Conservation (phyloP, 2,329 filamentous ascomycete species). For the Mycosphaerella sp. region DNA sequence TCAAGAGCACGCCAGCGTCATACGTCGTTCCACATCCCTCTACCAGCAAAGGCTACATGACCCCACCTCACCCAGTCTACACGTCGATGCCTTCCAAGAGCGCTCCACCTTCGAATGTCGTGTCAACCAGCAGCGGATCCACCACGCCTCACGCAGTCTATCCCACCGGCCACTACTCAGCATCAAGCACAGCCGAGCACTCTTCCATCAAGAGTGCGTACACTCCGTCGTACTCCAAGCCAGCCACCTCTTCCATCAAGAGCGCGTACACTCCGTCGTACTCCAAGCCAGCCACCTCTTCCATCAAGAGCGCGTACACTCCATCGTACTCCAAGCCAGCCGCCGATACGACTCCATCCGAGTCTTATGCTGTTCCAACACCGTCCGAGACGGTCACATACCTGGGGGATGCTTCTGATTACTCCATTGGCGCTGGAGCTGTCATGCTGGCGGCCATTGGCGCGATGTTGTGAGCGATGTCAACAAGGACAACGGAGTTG, state of each 20-base stretch:
- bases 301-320: background rate
- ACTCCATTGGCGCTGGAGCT: constrained; percentile 1
- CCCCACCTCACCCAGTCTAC: background rate
- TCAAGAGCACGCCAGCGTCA: background rate
- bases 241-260: background rate
- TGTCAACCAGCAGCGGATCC: background rate
- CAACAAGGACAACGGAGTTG: too few relatives aligned
- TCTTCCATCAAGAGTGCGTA: background rate
- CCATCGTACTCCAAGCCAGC: background rate
- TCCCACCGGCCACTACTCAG: background rate
- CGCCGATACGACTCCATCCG: background rate
- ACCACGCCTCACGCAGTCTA: background rate
- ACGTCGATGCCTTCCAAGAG: background rate
- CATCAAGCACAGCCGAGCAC: background rate
- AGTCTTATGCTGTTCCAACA: background rate
- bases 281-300: background rate
- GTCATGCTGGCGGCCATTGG: background rate
- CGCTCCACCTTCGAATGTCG: background rate
- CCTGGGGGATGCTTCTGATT: background rate
- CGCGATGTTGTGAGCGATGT: constrained; percentile 3
- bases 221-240: background rate
- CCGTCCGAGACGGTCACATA: background rate
- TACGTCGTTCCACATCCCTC: background rate
- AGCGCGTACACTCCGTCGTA: background rate
- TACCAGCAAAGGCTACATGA: background rate